A percentile compares a stretch with the other conserved stretches of the same genome.
Evolutionary conservation across 495 filamentous ascomycete genomes (phyloP).

Genomic region (Penicillium dipodomyicola): DNA sequence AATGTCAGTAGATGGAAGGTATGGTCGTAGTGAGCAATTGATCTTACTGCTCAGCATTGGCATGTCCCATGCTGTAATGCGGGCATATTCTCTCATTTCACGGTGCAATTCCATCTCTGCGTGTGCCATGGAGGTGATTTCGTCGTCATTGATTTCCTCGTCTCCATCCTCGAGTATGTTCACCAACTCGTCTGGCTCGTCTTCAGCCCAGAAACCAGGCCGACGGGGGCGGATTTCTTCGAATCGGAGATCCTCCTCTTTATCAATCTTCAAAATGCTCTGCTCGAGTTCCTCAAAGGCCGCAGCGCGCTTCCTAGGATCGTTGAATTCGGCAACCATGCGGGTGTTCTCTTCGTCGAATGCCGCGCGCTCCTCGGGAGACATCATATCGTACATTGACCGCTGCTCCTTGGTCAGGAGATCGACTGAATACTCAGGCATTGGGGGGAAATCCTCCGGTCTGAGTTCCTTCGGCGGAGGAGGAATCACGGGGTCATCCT

Average conservation of each 20-base stretch:
- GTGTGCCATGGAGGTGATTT: constrained; percentile 78
- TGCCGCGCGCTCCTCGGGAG: constrained; percentile 43
- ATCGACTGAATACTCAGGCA: constrained; percentile 42
- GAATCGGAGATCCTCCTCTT: constrained; percentile 33
- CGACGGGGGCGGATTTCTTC: constrained; percentile 30
- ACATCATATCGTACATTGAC: constrained; percentile 48
- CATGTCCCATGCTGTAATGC: constrained; percentile 94
- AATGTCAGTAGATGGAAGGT: constrained; percentile 23
- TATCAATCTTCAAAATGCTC: constrained; percentile 33
- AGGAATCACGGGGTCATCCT: constrained; percentile 39
- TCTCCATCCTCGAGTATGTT: constrained; percentile 56
- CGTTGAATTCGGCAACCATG: constrained; percentile 42
- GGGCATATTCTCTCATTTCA: constrained; percentile 83
- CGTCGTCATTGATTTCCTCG: constrained; percentile 68
- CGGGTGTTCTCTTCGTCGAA: constrained; percentile 43
- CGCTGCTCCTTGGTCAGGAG: constrained; percentile 41
- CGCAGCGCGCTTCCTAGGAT: constrained; percentile 30
- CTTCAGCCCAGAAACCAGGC: constrained; percentile 53
- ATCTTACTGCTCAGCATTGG: constrained; percentile 78
- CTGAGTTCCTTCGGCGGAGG: constrained; percentile 32
- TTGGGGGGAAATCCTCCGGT: constrained; percentile 33
- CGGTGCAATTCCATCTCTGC: constrained; percentile 85
- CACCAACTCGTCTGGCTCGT: constrained; percentile 51
- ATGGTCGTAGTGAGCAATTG: background rate
- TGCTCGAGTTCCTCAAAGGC: constrained; percentile 36